Base-by-base conservation (phyloP, 2,329 filamentous ascomycete species). In the Fusarium fujikuroi region DNA sequence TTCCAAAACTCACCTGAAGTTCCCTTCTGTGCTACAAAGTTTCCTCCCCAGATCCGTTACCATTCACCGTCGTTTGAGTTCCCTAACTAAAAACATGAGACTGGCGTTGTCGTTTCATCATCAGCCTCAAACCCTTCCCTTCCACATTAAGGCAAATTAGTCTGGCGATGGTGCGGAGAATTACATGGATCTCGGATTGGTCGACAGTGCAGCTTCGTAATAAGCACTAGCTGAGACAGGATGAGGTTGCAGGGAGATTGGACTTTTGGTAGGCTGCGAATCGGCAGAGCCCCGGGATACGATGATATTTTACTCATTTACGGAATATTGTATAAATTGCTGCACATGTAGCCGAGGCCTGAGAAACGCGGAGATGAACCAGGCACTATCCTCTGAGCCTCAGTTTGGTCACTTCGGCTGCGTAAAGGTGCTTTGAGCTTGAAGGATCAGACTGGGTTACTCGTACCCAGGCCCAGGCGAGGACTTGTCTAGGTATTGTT, bases 91-190 rank as follows among this genome's bases (percentile, higher is more conserved):
- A 30, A 28, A 67, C 12, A 44, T 32, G 50, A 43, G 39, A 49
- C 58, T 69, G 49, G 52, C 34, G 34, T 52, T 64, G 39, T 52
- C 37, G 70, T 74, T 74, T 72, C 71, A 74, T 37, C 59, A 25
- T 71, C 47, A 68, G 60, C 61, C 60, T 72, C 54, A 64, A 63
- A 49, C 50, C 57, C 50, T 62, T 49, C 23, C 23, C 50, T 30
- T 40, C 43, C 43, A 49, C 46, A 28, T 58, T 60, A 62, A 53
- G 43, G 59, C 49, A 67, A 42, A 66, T 66, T 58, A 56, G 56
- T 40, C 44, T 53, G 30, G 40, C 47, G 60, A 70, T 58, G 36
- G 67, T 59, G 57, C 84, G 83, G 21, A 87, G 83, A 14, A 86
- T 82, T 23, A 56, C 63, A 63, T 67, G 47, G 66, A 21, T 70